phyloP scores from a whole-genome alignment of 78 protist species.

The Thecamonas trahens region DNA sequence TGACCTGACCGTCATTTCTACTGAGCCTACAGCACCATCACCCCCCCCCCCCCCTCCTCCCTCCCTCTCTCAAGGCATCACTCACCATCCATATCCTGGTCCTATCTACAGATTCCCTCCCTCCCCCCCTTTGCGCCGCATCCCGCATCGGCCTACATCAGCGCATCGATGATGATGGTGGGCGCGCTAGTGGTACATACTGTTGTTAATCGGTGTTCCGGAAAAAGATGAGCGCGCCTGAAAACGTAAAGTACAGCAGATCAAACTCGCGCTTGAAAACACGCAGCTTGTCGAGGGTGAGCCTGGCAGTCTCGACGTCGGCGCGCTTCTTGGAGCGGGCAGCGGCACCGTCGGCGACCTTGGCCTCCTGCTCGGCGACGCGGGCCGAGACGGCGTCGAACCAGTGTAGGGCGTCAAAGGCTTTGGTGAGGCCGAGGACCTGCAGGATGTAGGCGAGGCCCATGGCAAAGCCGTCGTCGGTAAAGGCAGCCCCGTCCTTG shows the following conservation, averaged over 20 bases:
- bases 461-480: conserved; percentile 96
- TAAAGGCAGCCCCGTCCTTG: conserved; percentile 47
- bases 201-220: conserved; percentile 24
- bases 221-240: conserved; percentile 75
- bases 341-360: background rate
- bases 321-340: background rate
- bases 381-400: conserved; percentile 61
- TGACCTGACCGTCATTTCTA: no score
- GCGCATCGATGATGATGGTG: no score
- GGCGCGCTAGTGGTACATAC: no score
- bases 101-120: no score
- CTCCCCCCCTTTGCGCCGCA: no score
- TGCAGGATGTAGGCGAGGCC: conserved; percentile 84
- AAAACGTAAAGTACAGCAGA: conserved; percentile 52
- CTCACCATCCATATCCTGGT: no score
- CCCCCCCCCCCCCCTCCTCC: no score
- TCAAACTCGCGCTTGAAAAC: conserved; percentile 47
- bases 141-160: no score
- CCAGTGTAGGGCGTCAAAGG: conserved; percentile 89
- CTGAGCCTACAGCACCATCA: no score
- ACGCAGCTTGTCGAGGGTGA: conserved; percentile 41
- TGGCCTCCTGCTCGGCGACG: conserved; percentile 18
- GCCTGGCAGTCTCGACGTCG: conserved; percentile 35
- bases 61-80: no score
- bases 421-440: conserved; percentile 62